Evolutionary conservation across 768 basidiomycete genomes (phyloP).

Genomic region (Candolleomyces aberdarensis): DNA sequence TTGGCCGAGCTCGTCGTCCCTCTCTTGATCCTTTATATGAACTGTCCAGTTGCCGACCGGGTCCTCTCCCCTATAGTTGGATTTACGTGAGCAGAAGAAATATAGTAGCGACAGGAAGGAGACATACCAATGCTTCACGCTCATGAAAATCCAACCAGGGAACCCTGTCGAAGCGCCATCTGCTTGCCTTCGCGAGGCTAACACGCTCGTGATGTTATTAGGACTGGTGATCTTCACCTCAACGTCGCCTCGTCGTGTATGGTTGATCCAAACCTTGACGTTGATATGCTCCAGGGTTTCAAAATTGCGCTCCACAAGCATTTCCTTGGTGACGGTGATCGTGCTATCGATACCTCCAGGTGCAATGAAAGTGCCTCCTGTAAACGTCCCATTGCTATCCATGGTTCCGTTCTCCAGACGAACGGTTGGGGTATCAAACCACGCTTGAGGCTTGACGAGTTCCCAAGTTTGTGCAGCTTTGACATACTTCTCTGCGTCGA

Average conservation of each 20-base stretch:
- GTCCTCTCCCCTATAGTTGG: slow-evolving; percentile 76
- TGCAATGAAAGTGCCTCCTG: slow-evolving; percentile 65
- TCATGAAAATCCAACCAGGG: slow-evolving; percentile 98
- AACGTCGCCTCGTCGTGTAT: slow-evolving; percentile 83
- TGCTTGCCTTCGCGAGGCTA: slow-evolving; percentile 66
- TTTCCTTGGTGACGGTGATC: slow-evolving; percentile 62
- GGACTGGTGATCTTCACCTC: slow-evolving; percentile 90
- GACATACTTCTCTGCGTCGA: slow-evolving; percentile 83
- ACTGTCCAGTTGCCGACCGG: slow-evolving; percentile 91
- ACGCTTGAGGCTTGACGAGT: slow-evolving; percentile 90
- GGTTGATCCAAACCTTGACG: slow-evolving; percentile 90
- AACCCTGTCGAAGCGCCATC: slow-evolving; percentile 71
- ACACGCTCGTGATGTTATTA: slow-evolving; percentile 76
- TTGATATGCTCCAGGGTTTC: slow-evolving; percentile 92
- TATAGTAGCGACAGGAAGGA: not conserved
- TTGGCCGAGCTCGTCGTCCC: slow-evolving; percentile 50
- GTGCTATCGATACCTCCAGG: slow-evolving; percentile 61
- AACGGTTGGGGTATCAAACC: slow-evolving; percentile 74
- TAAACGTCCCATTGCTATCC: slow-evolving; percentile 47
- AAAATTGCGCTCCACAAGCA: slow-evolving; percentile 72
- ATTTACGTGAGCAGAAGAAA: slow-evolving; percentile 14
- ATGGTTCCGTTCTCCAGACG: slow-evolving; percentile 63
- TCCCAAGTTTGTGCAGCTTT: slow-evolving; percentile 79
- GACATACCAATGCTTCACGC: slow-evolving; percentile 92
- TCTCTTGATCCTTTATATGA: slow-evolving; percentile 75